These are phyloP conservation scores for Barnettozyma sp. DNA, from an alignment of 805 yeast genomes.

Conservation along the genomic window DNA sequence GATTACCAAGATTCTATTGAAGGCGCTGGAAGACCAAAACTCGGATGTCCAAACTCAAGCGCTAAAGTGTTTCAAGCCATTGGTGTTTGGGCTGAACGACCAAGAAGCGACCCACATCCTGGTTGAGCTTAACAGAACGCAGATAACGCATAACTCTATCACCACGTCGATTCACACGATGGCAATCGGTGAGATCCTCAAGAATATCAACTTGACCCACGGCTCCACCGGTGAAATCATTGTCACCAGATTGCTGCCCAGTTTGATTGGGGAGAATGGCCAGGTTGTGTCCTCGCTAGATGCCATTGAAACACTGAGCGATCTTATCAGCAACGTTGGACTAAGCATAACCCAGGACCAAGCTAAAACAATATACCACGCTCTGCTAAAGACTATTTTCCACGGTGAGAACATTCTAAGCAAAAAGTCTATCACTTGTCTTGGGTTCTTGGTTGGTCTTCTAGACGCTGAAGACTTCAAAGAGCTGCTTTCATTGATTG, in stretches of 20 bases:
- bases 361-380: conserved; percentile 20
- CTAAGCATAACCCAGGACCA: conserved; percentile 33
- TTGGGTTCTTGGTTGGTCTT: conserved; percentile 35
- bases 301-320: conserved; percentile 53
- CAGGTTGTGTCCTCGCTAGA: conserved; percentile 37
- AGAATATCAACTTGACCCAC: conserved; percentile 20
- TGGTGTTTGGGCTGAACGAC: conserved; percentile 23
- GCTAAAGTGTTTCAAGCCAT: conserved; percentile 46
- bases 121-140: conserved; percentile 15
- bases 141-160: conserved; percentile 21
- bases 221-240: conserved; percentile 25
- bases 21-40: conserved; percentile 49
- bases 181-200: conserved; percentile 23
- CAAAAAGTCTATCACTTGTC: conserved; percentile 43
- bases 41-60: conserved; percentile 74
- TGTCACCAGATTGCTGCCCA: conserved; percentile 34
- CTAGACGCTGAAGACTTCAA: conserved; percentile 24
- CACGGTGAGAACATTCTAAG: conserved; percentile 38
- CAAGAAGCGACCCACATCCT: conserved; percentile 20
- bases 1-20: conserved; percentile 35
- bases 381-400: conserved; percentile 34
- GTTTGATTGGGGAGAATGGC: conserved; percentile 29
- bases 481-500: conserved; percentile 16
- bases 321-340: conserved; percentile 46
- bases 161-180: conserved; percentile 25